A percentile compares a stretch with the other conserved stretches of the same genome.
phyloP scores from a whole-genome alignment of 305 asterid species.

The Fraxinus platypoda region DNA sequence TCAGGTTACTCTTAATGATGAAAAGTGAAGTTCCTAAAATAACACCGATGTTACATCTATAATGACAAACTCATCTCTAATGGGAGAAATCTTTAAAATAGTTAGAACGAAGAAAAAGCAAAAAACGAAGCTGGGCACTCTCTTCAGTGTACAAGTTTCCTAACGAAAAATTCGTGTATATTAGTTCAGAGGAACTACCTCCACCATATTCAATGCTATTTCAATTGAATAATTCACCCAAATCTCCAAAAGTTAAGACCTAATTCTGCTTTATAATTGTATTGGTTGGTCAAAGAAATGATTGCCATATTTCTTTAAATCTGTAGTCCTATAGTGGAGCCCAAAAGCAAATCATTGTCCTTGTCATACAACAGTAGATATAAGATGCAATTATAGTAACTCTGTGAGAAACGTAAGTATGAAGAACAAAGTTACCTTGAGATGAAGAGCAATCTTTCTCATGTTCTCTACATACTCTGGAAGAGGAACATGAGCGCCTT shows the following conservation, averaged over 20 bases:
- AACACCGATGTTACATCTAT: not conserved
- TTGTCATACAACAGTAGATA: not conserved
- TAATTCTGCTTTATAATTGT: not conserved
- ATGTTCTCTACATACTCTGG: slow-evolving; percentile 74
- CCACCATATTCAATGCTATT: not conserved
- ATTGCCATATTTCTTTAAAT: slow-evolving; percentile 1
- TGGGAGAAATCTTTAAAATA: not conserved
- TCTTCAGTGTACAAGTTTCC: not conserved
- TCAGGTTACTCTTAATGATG: not conserved
- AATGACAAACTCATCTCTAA: not conserved
- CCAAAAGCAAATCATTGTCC: not conserved
- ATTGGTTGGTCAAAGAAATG: not conserved
- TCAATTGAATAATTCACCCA: not conserved
- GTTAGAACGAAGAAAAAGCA: not conserved
- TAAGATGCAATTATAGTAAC: not conserved
- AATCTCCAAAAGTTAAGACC: not conserved
- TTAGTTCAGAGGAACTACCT: not conserved
- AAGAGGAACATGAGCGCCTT: slow-evolving; percentile 80
- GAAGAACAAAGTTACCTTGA: slow-evolving; percentile 48
- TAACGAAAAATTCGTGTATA: not conserved
- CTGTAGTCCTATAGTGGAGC: not conserved
- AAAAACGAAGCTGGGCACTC: not conserved
- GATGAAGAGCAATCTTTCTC: slow-evolving; percentile 65
- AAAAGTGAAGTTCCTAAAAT: not conserved
- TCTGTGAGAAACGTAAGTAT: not conserved